Base-by-base conservation (phyloP, 2,329 filamentous ascomycete genomes). In the Penicillium sp. region DNA sequence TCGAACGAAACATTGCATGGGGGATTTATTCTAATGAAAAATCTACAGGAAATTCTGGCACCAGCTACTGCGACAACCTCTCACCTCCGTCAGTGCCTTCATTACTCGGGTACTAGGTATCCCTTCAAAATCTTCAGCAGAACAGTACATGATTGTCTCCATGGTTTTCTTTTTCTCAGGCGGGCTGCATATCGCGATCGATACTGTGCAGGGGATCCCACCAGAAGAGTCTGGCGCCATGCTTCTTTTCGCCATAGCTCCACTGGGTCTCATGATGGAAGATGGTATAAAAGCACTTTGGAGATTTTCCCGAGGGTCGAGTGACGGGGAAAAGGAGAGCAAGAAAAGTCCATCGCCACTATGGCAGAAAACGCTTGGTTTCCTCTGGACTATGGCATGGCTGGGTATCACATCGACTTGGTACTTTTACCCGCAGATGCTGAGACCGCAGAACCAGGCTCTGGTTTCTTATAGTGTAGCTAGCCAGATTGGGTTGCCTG, bases 81-180 rank as follows among this genome's bases (percentile, higher is more conserved):
- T 66, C 33, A 58, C 55, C 10, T 53, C 57, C 1, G 25, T 58
- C 4, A 61, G 61, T 36, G 54, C 46, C 4, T 66, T 54, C 22
- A 25, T 66, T 30, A 50, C 61, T 5, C 55, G 53, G 2, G 50
- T 66, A 10, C 51, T 68, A 2, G 20, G 43, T 16, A 53, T 67
- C 1, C 51, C 55, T 10, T 46, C 46, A 13, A 54, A 48, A 10
- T 66, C 62, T 1, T 30, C 59, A 3, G 5, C 65, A 2, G 57
- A 66, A 22, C 60, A 62, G 1, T 71, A 70, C 40, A 52, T 51
- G 14, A 66, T 65, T 24, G 50, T 67, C 13, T 53, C 67, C 14
- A 20, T 67, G 14, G 60, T 68, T 0, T 71, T 70, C 48, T 46
- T 61, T 2, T 18, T 68, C 2, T 71, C 69, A 0, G 67, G 63